Evolutionary conservation across 2,329 filamentous ascomycete species (phyloP), one percentile per base, ranked within the genome.

Genomic region (Periconia digitata): DNA sequence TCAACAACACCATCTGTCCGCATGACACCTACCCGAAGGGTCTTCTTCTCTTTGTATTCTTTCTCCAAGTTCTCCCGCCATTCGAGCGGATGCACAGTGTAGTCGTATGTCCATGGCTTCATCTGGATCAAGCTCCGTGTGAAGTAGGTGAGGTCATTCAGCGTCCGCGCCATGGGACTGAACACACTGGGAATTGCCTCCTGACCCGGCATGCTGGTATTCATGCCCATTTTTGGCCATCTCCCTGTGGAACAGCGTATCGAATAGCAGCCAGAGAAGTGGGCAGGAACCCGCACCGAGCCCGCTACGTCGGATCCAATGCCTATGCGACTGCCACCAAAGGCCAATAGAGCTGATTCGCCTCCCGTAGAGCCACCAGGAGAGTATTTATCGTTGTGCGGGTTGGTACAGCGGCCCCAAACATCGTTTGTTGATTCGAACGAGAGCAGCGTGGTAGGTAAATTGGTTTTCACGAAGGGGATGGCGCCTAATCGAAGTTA

Each of bases 271-370:
- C 92, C 92, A 2, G 88, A 88, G 75, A 91, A 96, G 60, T 95
- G 90, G 5, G 92, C 92, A 0, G 92, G 92, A 2, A 83, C 86
- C 44, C 92, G 82, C 5, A 96, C 91, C 15, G 89, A 94, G 23
- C 92, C 92, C 13, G 91, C 92, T 15, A 96, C 91, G 70, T 96
- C 92, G 40, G 87, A 92, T 8, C 92, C 92, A 56, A 96, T 87
- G 35, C 92, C 92, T 51, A 96, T 95, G 34, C 91, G 81, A 39
- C 90, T 90, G 32, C 85, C 86, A 27, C 88, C 88, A 40, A 90
- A 81, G 1, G 92, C 92, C 3, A 96, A 76, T 3, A 96, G 75
- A 0, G 92, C 91, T 5, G 82, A 82, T 72, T 96, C 92, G 53
- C 89, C 91, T 36, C 89, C 90, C 2, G 90, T 95, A 1, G 89